These are phyloP conservation scores for Cryptomeria japonica DNA, from an alignment of 75 land plant species.

Conservation along the genomic window DNA sequence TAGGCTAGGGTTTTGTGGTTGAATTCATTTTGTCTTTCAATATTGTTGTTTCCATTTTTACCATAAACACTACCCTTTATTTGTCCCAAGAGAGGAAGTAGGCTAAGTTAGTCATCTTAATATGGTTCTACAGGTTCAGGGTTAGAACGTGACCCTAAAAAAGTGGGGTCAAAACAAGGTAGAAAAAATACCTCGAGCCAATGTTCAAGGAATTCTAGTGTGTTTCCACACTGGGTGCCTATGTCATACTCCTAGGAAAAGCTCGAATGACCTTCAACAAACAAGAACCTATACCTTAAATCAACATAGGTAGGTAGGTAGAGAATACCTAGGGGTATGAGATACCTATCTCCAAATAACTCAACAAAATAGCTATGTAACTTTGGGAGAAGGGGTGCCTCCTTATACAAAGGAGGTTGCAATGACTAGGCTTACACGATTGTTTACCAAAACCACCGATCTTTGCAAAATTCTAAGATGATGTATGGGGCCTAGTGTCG, in stretches of 20 bases:
- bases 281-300: slow-evolving; percentile 16
- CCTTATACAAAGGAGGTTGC: no score
- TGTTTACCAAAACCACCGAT: slow-evolving; percentile 6
- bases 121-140: slow-evolving; percentile 24
- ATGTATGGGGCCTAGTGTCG: not conserved
- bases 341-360: slow-evolving; percentile 20
- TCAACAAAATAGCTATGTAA: slow-evolving; percentile 22
- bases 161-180: no score
- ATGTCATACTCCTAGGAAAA: slow-evolving; percentile 25
- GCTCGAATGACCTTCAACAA: no score
- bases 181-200: not conserved
- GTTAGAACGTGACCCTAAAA: not conserved
- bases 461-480: not conserved
- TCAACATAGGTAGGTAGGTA: slow-evolving; percentile 21
- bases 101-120: slow-evolving; percentile 21
- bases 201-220: no score
- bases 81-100: slow-evolving; percentile 21
- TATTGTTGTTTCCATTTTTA: no score
- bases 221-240: not conserved
- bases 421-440: not conserved
- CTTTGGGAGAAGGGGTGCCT: no score
- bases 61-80: slow-evolving; percentile 17
- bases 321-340: slow-evolving; percentile 25
- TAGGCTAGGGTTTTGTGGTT: no score
- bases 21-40: no score